phyloP scores from a whole-genome alignment of 2,329 filamentous ascomycete genomes.

The Cercospora sp. region DNA sequence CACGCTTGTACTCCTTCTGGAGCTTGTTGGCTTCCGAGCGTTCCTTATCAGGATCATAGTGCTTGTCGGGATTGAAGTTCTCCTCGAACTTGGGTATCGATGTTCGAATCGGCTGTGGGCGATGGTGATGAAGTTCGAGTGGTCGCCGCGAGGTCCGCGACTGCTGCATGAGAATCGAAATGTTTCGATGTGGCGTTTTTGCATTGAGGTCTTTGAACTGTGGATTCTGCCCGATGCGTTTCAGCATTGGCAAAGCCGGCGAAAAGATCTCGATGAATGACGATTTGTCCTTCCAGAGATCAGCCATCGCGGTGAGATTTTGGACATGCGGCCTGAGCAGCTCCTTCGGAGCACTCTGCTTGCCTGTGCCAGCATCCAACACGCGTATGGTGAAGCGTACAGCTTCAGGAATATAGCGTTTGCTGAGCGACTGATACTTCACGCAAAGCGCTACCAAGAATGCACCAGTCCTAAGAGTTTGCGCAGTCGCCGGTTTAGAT shows the following conservation, averaged over 20 bases:
- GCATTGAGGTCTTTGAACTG: slow-evolving; percentile 35
- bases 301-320: slow-evolving; percentile 67
- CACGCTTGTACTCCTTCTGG: slow-evolving; percentile 87
- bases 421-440: slow-evolving; percentile 80
- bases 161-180: slow-evolving; percentile 62
- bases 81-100: slow-evolving; percentile 95
- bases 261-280: slow-evolving; percentile 78
- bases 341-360: neutral
- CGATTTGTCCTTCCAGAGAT: slow-evolving; percentile 70
- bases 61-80: slow-evolving; percentile 87
- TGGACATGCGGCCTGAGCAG: slow-evolving; percentile 56
- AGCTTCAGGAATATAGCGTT: slow-evolving; percentile 85
- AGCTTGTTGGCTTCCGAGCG: slow-evolving; percentile 82
- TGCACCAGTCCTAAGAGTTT: slow-evolving; percentile 68
- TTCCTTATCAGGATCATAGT: slow-evolving; percentile 94
- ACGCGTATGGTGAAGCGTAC: slow-evolving; percentile 79
- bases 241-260: slow-evolving; percentile 47
- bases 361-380: slow-evolving; percentile 51
- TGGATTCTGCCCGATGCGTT: neutral
- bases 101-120: slow-evolving; percentile 81
- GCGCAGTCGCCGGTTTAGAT: slow-evolving; percentile 63
- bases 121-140: slow-evolving; percentile 85
- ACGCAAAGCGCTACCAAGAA: slow-evolving; percentile 77
- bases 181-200: slow-evolving; percentile 58
- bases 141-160: slow-evolving; percentile 70